Evolutionary conservation across 1,284 basidiomycete genomes (phyloP).

Genomic region (Marasmius sp.): DNA sequence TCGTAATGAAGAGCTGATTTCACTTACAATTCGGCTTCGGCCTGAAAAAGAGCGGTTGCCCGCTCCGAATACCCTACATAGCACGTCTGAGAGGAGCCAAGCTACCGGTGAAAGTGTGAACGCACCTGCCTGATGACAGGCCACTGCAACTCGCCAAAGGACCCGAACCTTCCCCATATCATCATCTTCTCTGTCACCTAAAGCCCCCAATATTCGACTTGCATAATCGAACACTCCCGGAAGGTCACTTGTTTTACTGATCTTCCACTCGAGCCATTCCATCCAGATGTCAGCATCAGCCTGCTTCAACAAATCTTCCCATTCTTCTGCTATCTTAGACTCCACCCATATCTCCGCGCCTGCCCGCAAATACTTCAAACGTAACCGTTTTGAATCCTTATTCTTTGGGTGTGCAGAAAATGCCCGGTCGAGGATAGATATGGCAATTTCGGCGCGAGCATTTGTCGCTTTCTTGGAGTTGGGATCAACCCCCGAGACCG

Average conservation of each 20-base stretch:
- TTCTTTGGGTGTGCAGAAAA: conserved; percentile 56
- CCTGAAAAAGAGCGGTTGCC: conserved; percentile 72
- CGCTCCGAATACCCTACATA: conserved; percentile 58
- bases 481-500: conserved; percentile 55
- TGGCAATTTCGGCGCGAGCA: conserved; percentile 66
- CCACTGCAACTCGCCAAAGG: conserved; percentile 70
- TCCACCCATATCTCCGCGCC: conserved; percentile 72
- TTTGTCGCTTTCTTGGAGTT: conserved; percentile 64
- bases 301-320: conserved; percentile 65
- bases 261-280: conserved; percentile 77
- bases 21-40: conserved; percentile 73
- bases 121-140: conserved; percentile 77
- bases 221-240: conserved; percentile 54
- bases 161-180: conserved; percentile 62
- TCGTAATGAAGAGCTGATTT: neutral
- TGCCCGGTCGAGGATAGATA: conserved; percentile 68
- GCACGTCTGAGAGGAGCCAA: conserved; percentile 11
- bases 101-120: conserved; percentile 9
- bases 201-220: conserved; percentile 36
- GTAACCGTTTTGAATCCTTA: conserved; percentile 45
- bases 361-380: conserved; percentile 64
- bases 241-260: conserved; percentile 43
- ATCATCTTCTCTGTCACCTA: conserved; percentile 37
- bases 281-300: conserved; percentile 59
- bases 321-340: conserved; percentile 57